A percentile compares a stretch with the other conserved stretches of the same genome.
Evolutionary conservation across 169 alveolate species (phyloP).

Genomic region (Perkinsus chesapeaki): DNA sequence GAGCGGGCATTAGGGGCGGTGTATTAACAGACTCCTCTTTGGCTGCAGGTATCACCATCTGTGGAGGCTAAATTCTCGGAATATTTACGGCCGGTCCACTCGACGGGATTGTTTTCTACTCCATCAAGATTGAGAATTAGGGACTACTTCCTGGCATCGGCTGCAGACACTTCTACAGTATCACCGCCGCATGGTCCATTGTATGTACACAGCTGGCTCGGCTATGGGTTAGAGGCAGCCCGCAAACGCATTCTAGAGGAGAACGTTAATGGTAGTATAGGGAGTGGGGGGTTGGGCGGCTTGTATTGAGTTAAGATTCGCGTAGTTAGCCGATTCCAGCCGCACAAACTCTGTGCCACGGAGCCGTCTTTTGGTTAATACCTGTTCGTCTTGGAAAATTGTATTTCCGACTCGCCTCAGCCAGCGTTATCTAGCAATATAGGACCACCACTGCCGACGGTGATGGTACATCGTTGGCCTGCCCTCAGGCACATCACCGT

Average conservation of each 20-base stretch:
- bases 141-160: background rate
- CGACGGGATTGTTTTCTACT: background rate
- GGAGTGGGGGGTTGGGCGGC: background rate
- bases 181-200: background rate
- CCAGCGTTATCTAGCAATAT: too few relatives aligned
- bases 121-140: background rate
- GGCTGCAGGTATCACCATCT: background rate
- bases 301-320: background rate
- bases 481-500: background rate
- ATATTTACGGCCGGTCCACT: background rate
- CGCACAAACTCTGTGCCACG: too few relatives aligned
- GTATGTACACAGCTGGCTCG: background rate
- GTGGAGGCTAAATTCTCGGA: background rate
- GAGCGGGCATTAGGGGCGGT: background rate
- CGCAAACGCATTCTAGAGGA: background rate
- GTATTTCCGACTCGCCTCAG: too few relatives aligned
- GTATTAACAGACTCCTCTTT: background rate
- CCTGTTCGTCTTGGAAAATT: background rate
- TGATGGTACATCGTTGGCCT: background rate
- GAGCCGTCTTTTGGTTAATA: too few relatives aligned
- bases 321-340: too few relatives aligned
- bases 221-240: background rate
- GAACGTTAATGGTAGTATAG: background rate
- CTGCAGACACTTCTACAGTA: background rate
- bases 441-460: background rate